Base-by-base conservation (phyloP, 148 eudicot genomes). In the Rhododendron williamsianum region DNA sequence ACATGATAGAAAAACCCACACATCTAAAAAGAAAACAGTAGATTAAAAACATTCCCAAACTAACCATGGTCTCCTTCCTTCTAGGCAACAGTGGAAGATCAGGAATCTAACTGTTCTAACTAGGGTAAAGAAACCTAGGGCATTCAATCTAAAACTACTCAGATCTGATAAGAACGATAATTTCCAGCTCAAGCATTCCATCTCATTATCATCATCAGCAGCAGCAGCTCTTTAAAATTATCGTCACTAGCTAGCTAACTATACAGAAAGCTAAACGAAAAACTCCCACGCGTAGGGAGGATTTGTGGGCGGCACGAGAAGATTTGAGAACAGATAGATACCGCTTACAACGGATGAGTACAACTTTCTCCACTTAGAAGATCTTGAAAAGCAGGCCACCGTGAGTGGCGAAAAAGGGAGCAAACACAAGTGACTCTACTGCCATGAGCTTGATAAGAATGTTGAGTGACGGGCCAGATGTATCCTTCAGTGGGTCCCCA, bases 371-470 rank as follows among this genome's bases (percentile, higher is more conserved):
- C 65, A 3, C 36, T 30, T 25, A 78, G 54, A 78, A 78, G 54
- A 78, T 78, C 81, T 78, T 78, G 33, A 78, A 78, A 43, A 78
- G 54, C 54, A 78, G 16, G 81, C 81, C 81, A 45, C 81, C 81
- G 5, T 78, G 80, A 43, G 80, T 89, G 67, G 98, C 96, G 25
- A 93, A 95, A 91, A 95, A 95, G 43, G 98, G 98, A 85, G 98
- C 98, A 74, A 93, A 94, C 30, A 93, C 98, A 4, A 93, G 94
- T 1, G 96, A 93, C 84, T 95, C 96, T 0, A 92, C 98, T 0
- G 98, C 98, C 96, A 95, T 93, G 73, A 93, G 95, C 89, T 95
- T 95, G 91, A 95, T 93, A 71, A 95, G 89, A 81, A 94, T 94
- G 92, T 94, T 94, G 82, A 94, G 91, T 2, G 96, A 94, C 2